Percentiles rank a stretch among this genome's conserved stretches.
These are phyloP conservation scores for Chamaenerion angustifolium DNA, from an alignment of 345 rosid species.

Conservation along the genomic window DNA sequence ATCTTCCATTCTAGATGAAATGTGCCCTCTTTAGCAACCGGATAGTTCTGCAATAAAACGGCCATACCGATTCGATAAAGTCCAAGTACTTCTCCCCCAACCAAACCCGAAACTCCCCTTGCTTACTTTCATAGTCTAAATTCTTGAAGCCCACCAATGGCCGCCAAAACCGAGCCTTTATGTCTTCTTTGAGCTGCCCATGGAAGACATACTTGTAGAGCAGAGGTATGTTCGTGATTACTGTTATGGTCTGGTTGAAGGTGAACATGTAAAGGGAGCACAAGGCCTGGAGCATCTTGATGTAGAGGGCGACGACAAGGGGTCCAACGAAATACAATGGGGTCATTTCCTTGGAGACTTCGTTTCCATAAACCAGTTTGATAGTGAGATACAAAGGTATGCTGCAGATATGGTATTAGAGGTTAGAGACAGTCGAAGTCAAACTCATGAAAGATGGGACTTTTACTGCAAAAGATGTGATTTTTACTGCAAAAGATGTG, in stretches of 20 bases:
- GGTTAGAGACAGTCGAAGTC: no score
- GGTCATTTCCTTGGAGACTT: slow-evolving; percentile 67
- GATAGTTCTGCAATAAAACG: slow-evolving; percentile 85
- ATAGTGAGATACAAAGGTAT: slow-evolving; percentile 52
- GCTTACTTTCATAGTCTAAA: slow-evolving; percentile 43
- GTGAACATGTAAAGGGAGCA: slow-evolving; percentile 56
- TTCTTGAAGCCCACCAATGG: slow-evolving; percentile 49
- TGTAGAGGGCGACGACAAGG: slow-evolving; percentile 41
- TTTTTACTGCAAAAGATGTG: no score
- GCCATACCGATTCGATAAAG: slow-evolving; percentile 81
- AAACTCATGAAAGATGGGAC: no score
- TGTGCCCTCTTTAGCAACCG: slow-evolving; percentile 89
- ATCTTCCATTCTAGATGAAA: slow-evolving; percentile 27
- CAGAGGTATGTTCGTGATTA: slow-evolving; percentile 41
- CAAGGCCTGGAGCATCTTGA: slow-evolving; percentile 57
- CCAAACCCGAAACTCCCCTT: slow-evolving; percentile 49
- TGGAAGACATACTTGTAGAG: slow-evolving; percentile 36
- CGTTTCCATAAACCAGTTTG: slow-evolving; percentile 45
- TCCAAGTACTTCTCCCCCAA: slow-evolving; percentile 58
- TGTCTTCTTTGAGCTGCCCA: slow-evolving; percentile 56
- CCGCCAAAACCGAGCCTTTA: slow-evolving; percentile 29
- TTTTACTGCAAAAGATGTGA: no score
- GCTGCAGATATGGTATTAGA: slow-evolving; percentile 23
- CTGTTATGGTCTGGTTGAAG: slow-evolving; percentile 48
- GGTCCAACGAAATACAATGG: slow-evolving; percentile 89